Base-by-base conservation (phyloP, 352 stramenopile species). In the Nothophytophthora sp. region DNA sequence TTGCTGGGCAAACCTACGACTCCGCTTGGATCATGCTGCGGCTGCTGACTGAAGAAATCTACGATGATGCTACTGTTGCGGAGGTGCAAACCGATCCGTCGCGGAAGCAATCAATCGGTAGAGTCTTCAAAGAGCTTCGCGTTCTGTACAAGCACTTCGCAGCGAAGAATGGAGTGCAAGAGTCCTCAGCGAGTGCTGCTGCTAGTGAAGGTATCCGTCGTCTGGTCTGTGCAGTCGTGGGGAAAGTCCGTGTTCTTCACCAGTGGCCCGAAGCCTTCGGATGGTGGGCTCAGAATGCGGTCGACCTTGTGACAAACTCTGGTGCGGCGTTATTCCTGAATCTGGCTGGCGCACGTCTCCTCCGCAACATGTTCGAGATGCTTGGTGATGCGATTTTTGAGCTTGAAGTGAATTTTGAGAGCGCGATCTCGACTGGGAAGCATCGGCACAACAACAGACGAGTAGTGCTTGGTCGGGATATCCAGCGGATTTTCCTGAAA, bases 401-500 rank as follows among this genome's bases (percentile, higher is more conserved):
- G 41, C 45, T 67, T 40, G 34, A 50, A 13, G 33, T 63, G 19
- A 22, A n/a, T 44, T 8, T 48, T 4, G 15, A 50, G 13, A 20
- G 49, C 16, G n/a, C n/a, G n/a, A n/a, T n/a, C n/a, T 20, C 29
- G 11, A 29, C 22, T 45, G 47, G 39, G 37, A 16, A 42, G 13
- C 32, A 20, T n/a, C n/a, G n/a, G n/a, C 30, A 35, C 38, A 24
- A 41, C 13, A 25, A 15, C 19, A 35, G 27, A 3, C 43, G 34
- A 8, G 36, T 65, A 9, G 18, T 40, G 43, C 38, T 73, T 28
- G 70, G 67, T 9, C 45, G 46, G 15, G 36, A 58, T n/a, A 53
- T 81, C 5, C 63, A 68, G 37, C 44, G 50, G 7, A n/a, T 77
- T 18, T 50, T 81, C 16, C 38, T 77, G n/a, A 62, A 61, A 23